Base-by-base conservation (phyloP, 345 rosid species). In the Hibiscus trionum region DNA sequence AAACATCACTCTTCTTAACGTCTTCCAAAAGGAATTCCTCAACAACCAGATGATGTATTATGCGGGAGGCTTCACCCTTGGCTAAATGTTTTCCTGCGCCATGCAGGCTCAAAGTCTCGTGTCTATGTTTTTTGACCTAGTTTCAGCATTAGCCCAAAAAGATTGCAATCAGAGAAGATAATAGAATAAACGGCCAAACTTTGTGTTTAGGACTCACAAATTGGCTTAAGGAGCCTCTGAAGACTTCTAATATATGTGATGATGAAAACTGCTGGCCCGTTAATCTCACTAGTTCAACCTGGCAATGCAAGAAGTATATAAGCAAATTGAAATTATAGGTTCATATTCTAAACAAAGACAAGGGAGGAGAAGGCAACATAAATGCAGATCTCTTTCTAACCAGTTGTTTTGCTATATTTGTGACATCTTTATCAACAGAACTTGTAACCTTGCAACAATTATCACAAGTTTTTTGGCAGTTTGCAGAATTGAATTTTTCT, bases 1-100 rank as follows among this genome's bases (percentile, higher is more conserved):
- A 92, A 79, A 88, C 24, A 72, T 95, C 99, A 81, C 97, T 95
- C 88, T 95, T 95, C 87, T 90, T 88, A 65, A 95, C 94, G 24
- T 92, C 99, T 84, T 92, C 99, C 70, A 79, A 77, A 73, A 95
- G 97, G 74, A 84, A 82, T 73, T 90, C 96, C 57, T 90, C 93
- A 8, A 85, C 86, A 49, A 95, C 97, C 69, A 95, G 97, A 82
- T 91, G 90, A 7, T 89, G 93, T 74, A 95, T 62, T 78, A 95
- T 65, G 50, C 97, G 90, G 56, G 93, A 92, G 47, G 96, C 97
- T 87, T 95, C 99, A 75, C 84, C 83, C 83, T 89, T 95, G 35
- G 84, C 77, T 65, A 92, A 72, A 61, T 85, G 90, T 82, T 95
- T 95, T 78, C 99, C 99, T 57, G 90, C 96, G 71, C 97, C 99